Conservation (phyloP, 805 yeast genomes). For the Suhomyces canberraensis region DNA sequence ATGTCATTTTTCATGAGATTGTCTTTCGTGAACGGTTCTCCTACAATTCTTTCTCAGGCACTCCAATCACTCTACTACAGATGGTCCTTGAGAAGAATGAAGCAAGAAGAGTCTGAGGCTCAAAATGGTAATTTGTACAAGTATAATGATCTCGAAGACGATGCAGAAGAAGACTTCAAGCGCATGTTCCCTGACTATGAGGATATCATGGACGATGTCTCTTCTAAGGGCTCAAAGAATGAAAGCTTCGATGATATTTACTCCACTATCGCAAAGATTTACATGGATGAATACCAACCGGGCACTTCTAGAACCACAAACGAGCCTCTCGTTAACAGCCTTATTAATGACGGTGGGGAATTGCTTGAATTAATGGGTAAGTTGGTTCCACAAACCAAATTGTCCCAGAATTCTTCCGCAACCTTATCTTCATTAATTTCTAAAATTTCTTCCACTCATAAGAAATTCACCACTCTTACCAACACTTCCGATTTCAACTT, state of each 20-base stretch:
- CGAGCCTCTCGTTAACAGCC: constrained; percentile 14
- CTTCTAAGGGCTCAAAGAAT: constrained; percentile 12
- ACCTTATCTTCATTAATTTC: constrained; percentile 18
- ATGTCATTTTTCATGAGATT: constrained; percentile 47
- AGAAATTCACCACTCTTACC: constrained; percentile 13
- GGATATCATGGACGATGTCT: constrained; percentile 46
- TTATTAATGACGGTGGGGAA: constrained; percentile 42
- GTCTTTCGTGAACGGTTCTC: constrained; percentile 30
- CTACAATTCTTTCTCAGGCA: constrained; percentile 23
- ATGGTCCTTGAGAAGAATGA: constrained; percentile 75
- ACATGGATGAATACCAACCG: constrained; percentile 43
- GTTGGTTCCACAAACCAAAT: constrained; percentile 5
- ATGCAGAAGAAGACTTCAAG: constrained; percentile 76
- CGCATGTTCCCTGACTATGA: constrained; percentile 86
- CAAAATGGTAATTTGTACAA: constrained; percentile 63
- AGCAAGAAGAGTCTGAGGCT: constrained; percentile 60
- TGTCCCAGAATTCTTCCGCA: constrained; percentile 18
- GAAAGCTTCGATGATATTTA: constrained; percentile 44
- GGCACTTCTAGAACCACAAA: no score
- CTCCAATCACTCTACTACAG: constrained; percentile 67
- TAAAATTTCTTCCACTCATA: constrained; percentile 16
- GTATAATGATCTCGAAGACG: constrained; percentile 58
- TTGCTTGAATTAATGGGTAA: constrained; percentile 10
- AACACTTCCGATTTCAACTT: constrained; percentile 39
- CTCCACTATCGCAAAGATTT: constrained; percentile 46